phyloP scores from a whole-genome alignment of 192 early-diverging fungal species.

The Entomortierella beljakovae region DNA sequence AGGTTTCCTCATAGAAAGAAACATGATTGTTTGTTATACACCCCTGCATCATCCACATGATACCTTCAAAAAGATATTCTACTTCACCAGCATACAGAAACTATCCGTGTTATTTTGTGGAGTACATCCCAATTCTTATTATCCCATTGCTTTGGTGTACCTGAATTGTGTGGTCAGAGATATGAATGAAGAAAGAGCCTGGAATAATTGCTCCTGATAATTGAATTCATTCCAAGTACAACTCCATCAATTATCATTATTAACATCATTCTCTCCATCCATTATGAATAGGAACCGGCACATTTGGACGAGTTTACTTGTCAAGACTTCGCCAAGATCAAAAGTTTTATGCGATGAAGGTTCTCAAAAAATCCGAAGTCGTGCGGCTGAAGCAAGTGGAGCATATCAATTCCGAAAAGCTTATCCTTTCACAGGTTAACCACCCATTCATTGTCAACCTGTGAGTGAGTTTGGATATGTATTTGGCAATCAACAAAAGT shows the following conservation, averaged over 20 bases:
- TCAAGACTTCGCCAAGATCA: conserved; percentile 73
- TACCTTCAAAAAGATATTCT: background rate
- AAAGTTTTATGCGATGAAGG: conserved; percentile 88
- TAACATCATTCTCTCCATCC: background rate
- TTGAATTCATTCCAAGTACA: no score
- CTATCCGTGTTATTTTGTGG: no score
- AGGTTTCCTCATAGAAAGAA: background rate
- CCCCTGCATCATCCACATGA: background rate
- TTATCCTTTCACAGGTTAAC: conserved; percentile 76
- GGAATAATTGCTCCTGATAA: no score
- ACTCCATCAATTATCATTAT: background rate
- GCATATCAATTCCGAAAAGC: conserved; percentile 88
- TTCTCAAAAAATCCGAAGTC: conserved; percentile 84
- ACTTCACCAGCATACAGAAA: background rate
- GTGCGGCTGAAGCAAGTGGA: conserved; percentile 88
- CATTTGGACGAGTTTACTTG: conserved; percentile 96
- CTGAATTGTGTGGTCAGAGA: background rate
- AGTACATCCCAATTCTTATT: no score
- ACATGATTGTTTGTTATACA: background rate
- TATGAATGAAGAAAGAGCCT: background rate
- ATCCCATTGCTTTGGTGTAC: no score
- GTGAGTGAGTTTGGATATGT: conserved; percentile 44
- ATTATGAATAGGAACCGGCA: conserved; percentile 85
- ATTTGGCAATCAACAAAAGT: background rate
- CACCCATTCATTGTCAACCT: conserved; percentile 88